Evolutionary conservation across 345 rosid species (phyloP).

Genomic region (Salix exigua): DNA sequence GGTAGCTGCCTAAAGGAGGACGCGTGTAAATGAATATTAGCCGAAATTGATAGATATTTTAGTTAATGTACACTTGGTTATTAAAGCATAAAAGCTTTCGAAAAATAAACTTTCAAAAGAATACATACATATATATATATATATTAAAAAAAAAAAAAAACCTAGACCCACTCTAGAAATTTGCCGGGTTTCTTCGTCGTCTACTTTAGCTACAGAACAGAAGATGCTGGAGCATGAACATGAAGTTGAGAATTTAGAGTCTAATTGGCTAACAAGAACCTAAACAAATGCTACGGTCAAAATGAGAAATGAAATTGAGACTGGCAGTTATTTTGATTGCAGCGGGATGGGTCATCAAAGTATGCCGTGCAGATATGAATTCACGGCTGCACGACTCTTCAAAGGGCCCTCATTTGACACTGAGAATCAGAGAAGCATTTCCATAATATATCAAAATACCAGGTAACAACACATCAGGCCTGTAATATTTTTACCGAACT

Average conservation of each 20-base stretch:
- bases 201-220: background rate
- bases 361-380: background rate
- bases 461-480: background rate
- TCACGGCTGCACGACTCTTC: background rate
- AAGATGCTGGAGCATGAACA: background rate
- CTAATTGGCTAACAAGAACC: background rate
- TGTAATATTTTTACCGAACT: constrained; percentile 2
- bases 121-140: no score
- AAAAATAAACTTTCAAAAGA: no score
- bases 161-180: background rate
- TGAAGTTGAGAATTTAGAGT: background rate
- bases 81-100: no score
- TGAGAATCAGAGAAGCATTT: background rate
- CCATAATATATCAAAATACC: background rate
- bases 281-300: background rate
- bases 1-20: background rate
- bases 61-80: background rate
- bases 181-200: background rate
- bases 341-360: background rate
- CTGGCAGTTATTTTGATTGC: background rate
- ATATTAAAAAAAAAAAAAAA: no score
- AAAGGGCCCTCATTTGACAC: background rate
- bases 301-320: background rate
- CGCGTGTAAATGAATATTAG: background rate
- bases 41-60: background rate